Evolutionary conservation across 1,139 yeast species (phyloP), one percentile per base, ranked within the genome.

Genomic region (Taiozyma onychis): DNA sequence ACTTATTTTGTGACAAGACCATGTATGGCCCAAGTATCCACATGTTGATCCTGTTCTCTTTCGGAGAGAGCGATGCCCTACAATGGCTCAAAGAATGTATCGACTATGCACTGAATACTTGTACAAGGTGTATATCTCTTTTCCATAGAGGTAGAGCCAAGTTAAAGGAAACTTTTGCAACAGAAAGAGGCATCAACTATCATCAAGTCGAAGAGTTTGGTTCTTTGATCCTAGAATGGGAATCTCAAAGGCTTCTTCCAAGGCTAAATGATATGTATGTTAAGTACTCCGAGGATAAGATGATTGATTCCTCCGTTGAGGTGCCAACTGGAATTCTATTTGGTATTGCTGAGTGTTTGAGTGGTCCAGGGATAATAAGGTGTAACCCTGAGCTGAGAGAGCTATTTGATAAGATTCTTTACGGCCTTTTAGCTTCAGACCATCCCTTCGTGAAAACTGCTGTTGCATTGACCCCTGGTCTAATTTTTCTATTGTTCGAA

Each of bases 11-110:
- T 65, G 78, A 81, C 61, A 68, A 69, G 13, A 63, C 65, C 39
- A 68, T 78, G 59, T 70, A 67, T 47, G 76, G 78, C 6, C 71
- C 80, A 26, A 70, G 83, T 11, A 70, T 76, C 26, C 83, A 83
- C 61, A 66, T 76, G 8, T 64, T 85, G 50, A 77, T 85, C 21
- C 69, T 83, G 50, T 83, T 83, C 61, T 81, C 88, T 10, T 81
- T 83, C 57, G 76, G 77, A 28, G 75, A 73, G 41, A 73, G 73
- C 47, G 70, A 71, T 13, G 72, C 76, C 28, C 66, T 76, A 14
- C 62, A 61, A 26, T 72, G 76, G 70, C 68, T 78, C 50, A 75
- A 76, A 53, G 68, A 71, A 4, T 60, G 64, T 7, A 69, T 80
- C 50, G 67, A 70, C 4, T 60, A 63, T 2, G 67, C 75, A 43